These are phyloP conservation scores for Umbelopsis ramanniana DNA, from an alignment of 192 early-diverging fungal species.

Conservation along the genomic window DNA sequence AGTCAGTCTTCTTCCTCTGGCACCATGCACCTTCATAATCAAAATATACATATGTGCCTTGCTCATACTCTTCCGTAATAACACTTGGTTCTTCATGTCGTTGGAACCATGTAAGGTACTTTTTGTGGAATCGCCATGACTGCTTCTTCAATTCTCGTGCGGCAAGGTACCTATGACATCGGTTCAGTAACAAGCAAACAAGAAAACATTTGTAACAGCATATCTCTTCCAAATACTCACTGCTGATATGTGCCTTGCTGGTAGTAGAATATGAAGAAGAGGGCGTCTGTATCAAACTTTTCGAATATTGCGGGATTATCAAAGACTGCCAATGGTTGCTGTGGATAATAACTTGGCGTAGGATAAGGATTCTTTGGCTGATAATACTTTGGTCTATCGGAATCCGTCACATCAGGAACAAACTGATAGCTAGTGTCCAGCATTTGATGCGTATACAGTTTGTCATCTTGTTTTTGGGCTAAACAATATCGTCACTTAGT, in stretches of 20 bases:
- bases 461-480: slow-evolving; percentile 50
- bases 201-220: background rate
- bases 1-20: slow-evolving; percentile 95
- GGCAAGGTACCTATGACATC: slow-evolving; percentile 74
- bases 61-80: slow-evolving; percentile 97
- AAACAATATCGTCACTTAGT: background rate
- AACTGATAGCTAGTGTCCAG: slow-evolving; percentile 83
- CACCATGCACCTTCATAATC: slow-evolving; percentile 98
- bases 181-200: background rate
- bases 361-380: slow-evolving; percentile 75
- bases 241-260: slow-evolving; percentile 97
- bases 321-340: slow-evolving; percentile 79
- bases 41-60: slow-evolving; percentile 98
- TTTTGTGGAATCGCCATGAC: slow-evolving; percentile 98
- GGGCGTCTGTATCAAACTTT: slow-evolving; percentile 90
- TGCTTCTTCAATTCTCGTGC: slow-evolving; percentile 95
- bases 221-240: slow-evolving; percentile 59
- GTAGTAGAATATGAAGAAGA: slow-evolving; percentile 99
- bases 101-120: slow-evolving; percentile 99
- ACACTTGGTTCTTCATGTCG: slow-evolving; percentile 94
- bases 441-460: slow-evolving; percentile 67
- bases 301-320: slow-evolving; percentile 87
- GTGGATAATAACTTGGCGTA: slow-evolving; percentile 93
- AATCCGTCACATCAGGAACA: slow-evolving; percentile 83
- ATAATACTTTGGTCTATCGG: slow-evolving; percentile 76